Conservation (phyloP, 164 flowering plant genomes). For the Tetrastigma voinierianum region DNA sequence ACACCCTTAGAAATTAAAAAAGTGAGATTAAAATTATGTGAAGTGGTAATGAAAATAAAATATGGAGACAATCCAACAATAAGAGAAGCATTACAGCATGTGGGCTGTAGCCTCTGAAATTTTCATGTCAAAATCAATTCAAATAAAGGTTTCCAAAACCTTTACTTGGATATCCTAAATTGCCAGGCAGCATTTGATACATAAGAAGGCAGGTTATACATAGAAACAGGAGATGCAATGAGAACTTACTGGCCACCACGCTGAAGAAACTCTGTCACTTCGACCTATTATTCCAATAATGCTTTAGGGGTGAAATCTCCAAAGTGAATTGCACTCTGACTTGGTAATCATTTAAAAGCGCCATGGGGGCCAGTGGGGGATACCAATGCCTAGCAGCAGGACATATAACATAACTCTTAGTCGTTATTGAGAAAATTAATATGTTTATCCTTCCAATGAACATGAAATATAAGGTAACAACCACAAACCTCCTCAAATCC, state of each 20-base stretch:
- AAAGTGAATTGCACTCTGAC: constrained; percentile 86
- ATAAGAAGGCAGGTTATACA: background rate
- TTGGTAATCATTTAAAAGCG: constrained; percentile 89
- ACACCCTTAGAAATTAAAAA: too few relatives aligned
- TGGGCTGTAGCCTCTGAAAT: too few relatives aligned
- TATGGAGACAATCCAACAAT: too few relatives aligned
- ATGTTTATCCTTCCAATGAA: background rate
- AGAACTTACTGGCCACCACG: constrained; percentile 66
- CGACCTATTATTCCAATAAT: constrained; percentile 34
- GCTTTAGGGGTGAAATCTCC: constrained; percentile 61
- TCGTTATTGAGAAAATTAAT: background rate
- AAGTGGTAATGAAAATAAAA: too few relatives aligned
- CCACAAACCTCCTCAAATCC: background rate
- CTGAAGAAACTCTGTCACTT: constrained; percentile 52
- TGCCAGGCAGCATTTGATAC: background rate
- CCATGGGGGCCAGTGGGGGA: constrained; percentile 86
- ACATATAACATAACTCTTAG: background rate
- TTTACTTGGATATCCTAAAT: too few relatives aligned
- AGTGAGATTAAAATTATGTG: too few relatives aligned
- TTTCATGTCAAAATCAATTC: too few relatives aligned
- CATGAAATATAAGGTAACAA: background rate
- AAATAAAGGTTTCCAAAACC: too few relatives aligned
- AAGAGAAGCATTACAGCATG: too few relatives aligned
- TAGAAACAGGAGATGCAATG: background rate
- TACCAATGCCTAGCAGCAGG: constrained; percentile 68